These are phyloP conservation scores for Spatholobus suberectus DNA, from an alignment of 306 rosid genomes.

Conservation along the genomic window DNA sequence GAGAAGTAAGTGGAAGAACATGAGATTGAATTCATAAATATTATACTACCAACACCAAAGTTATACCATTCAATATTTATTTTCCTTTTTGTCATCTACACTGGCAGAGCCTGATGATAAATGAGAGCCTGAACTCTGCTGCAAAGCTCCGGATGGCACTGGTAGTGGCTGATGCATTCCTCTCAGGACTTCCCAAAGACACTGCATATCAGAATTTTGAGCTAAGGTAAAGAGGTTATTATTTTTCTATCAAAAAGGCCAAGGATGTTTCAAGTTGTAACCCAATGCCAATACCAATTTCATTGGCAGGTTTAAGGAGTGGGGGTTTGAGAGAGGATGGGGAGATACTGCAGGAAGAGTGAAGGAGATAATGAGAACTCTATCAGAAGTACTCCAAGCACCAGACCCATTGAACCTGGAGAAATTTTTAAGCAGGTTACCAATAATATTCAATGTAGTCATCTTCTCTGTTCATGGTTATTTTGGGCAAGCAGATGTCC, in stretches of 20 bases:
- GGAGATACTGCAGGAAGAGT: slow-evolving; percentile 83
- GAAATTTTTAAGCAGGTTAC: slow-evolving; percentile 72
- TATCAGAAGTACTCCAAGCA: slow-evolving; percentile 87
- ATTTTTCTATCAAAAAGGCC: neutral
- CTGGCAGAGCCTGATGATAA: slow-evolving; percentile 74
- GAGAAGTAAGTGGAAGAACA: slow-evolving; percentile 64
- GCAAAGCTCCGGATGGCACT: slow-evolving; percentile 78
- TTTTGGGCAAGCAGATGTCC: slow-evolving; percentile 93
- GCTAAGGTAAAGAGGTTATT: slow-evolving; percentile 52
- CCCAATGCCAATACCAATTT: slow-evolving; percentile 1
- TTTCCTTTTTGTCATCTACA: slow-evolving; percentile 10
- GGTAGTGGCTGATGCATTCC: slow-evolving; percentile 67
- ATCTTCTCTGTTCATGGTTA: slow-evolving; percentile 94
- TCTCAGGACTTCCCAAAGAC: slow-evolving; percentile 61
- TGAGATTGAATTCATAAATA: neutral
- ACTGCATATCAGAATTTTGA: slow-evolving; percentile 68
- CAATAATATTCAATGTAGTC: slow-evolving; percentile 78
- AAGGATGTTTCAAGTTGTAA: neutral
- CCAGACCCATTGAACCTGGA: slow-evolving; percentile 77
- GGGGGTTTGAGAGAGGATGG: slow-evolving; percentile 99
- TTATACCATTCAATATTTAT: neutral
- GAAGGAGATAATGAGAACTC: slow-evolving; percentile 66
- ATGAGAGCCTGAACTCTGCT: slow-evolving; percentile 63
- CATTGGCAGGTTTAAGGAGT: slow-evolving; percentile 70
- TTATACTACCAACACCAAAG: neutral